Conservation (phyloP, 306 rosid genomes). For the Hippophae rhamnoides region DNA sequence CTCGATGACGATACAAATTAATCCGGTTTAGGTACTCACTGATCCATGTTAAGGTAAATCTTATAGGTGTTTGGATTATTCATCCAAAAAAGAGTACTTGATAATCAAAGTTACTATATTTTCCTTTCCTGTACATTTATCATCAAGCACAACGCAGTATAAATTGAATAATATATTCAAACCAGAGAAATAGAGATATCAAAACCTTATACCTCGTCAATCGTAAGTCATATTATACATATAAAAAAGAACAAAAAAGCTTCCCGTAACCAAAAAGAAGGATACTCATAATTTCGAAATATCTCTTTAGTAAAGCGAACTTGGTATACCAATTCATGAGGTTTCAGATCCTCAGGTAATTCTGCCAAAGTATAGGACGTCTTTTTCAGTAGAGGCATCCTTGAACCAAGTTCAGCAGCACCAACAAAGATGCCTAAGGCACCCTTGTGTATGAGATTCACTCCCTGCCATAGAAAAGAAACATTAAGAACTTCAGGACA, state of each 20-base stretch:
- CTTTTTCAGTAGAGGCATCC: conserved; percentile 80
- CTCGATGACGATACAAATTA: conserved; percentile 71
- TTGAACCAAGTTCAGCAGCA: conserved; percentile 8
- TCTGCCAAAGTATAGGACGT: conserved; percentile 58
- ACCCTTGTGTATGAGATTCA: conserved; percentile 10
- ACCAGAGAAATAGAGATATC: not conserved
- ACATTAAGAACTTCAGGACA: conserved; percentile 19
- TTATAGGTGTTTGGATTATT: no score
- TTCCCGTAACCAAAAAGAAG: conserved; percentile 17
- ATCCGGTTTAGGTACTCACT: conserved; percentile 68
- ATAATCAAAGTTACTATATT: not conserved
- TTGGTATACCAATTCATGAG: conserved; percentile 62
- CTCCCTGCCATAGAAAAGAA: conserved; percentile 20
- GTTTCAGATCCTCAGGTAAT: conserved; percentile 60
- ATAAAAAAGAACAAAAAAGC: not conserved
- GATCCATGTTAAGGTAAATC: conserved; percentile 34
- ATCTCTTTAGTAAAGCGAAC: conserved; percentile 83
- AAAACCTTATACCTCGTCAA: not conserved
- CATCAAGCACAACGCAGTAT: not conserved
- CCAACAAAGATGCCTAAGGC: not conserved
- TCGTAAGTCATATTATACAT: not conserved
- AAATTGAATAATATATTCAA: not conserved
- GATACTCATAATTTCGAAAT: conserved; percentile 78
- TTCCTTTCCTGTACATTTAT: not conserved
- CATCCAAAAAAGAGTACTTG: no score